Base-by-base conservation (phyloP, 1,139 yeast species). In the Debaryomyces psychrophilus region DNA sequence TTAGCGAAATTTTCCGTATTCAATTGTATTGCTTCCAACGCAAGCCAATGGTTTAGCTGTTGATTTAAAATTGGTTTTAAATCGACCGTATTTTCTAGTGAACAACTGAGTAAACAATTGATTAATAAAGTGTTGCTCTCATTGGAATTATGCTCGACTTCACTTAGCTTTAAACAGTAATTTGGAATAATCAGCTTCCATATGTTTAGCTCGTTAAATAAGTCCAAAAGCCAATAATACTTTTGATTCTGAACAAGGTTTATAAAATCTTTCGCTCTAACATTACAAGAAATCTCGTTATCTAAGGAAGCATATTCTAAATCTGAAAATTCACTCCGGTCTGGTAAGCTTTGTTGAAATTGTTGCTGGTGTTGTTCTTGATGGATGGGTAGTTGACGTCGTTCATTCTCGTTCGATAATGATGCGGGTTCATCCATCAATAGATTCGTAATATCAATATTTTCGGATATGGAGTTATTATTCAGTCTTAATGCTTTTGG, bases 151-250 rank as follows among this genome's bases (percentile, higher is more conserved):
- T 43, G 31, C 17, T 33, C 42, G 8, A 25, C 12, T 38, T 57
- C 51, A 12, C 55, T 44, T 27, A 56, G 52, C 29, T 55, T 50
- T 9, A 69, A 48, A 48, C 76, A 71, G 47, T 68, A 68, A 20
- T 57, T 53, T 1, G 79, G 77, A 2, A 74, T 55, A n/a, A 68
- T 52, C 35, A 63, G 59, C 48, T 69, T 69, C 78, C 78, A 74
- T n/a, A 73, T 58, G 41, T 57, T 52, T 39, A 69, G 49, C 20
- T 69, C 78, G 45, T 73, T 73, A 47, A 72, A 69, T 23, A 71
- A 53, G 53, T 74, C 79, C 12, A 73, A 58, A 8, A 73, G 46
- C 76, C 76, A 71, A 51, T 65, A 66, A 48, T 68, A 70, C 44
- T 64, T 65, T 45, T 72, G 73, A 12, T 54, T 50, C 34, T 67